phyloP scores from a whole-genome alignment of 2,329 filamentous ascomycete genomes.

The Trichophyton rubrum region DNA sequence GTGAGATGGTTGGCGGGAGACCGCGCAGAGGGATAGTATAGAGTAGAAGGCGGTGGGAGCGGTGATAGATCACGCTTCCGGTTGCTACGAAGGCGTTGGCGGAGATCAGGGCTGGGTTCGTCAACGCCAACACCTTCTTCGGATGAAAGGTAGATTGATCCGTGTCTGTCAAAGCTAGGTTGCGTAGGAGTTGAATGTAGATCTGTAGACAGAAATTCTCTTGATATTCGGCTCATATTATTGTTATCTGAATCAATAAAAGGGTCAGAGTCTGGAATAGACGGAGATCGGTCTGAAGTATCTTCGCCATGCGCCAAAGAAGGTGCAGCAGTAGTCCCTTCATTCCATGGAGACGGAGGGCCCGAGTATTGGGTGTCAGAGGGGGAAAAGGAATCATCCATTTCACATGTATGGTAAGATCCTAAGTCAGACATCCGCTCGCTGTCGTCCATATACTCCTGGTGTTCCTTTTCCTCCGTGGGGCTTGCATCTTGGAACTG shows the following conservation, averaged over 20 bases:
- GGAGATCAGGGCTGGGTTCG: constrained; percentile 28
- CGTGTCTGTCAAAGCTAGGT: neutral
- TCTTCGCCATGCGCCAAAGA: neutral
- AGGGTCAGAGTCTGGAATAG: neutral
- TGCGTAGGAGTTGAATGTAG: neutral
- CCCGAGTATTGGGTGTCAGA: neutral
- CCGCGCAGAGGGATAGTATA: constrained; percentile 40
- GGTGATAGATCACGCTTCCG: constrained; percentile 51
- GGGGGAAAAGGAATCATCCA: neutral
- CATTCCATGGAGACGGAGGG: neutral
- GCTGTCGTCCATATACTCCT: constrained; percentile 17
- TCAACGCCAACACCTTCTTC: constrained; percentile 9
- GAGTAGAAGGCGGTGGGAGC: constrained; percentile 53
- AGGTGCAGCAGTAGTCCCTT: neutral
- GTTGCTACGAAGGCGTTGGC: constrained; percentile 45
- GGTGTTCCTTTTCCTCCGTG: constrained; percentile 17
- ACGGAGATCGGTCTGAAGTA: too few species aligned
- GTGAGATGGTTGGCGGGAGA: constrained; percentile 42
- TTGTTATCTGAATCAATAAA: neutral
- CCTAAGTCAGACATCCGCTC: constrained; percentile 27
- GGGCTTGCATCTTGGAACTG: constrained; percentile 16
- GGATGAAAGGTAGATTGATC: neutral
- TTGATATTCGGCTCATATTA: neutral
- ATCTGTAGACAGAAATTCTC: neutral
- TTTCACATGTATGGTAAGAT: constrained; percentile 30